These are phyloP conservation scores for Rhizopogon sp. DNA, from an alignment of 768 basidiomycete species.

Conservation along the genomic window DNA sequence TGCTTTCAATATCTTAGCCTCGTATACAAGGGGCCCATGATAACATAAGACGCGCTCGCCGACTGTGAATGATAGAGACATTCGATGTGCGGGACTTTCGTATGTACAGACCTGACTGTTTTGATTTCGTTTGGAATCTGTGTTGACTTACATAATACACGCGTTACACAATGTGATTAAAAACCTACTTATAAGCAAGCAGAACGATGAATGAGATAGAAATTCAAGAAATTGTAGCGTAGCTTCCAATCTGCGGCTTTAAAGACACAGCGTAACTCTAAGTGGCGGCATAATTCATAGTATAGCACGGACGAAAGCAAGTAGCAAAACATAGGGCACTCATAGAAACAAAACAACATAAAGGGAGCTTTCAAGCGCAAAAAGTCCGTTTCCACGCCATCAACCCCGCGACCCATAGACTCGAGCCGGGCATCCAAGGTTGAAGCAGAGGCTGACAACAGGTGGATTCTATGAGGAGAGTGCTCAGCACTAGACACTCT, in stretches of 20 bases:
- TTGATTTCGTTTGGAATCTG: constrained; percentile 1
- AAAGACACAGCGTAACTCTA: no score
- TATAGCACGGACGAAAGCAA: neutral
- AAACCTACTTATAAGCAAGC: no score
- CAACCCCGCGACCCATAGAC: neutral
- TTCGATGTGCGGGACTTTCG: neutral
- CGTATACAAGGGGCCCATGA: constrained; percentile 93
- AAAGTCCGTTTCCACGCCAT: neutral
- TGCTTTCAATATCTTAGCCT: constrained; percentile 82
- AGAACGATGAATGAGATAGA: no score
- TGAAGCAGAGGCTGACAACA: neutral
- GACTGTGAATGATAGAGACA: constrained; percentile 35
- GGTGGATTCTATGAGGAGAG: neutral
- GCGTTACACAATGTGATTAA: no score
- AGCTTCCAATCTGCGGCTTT: no score
- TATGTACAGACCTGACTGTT: neutral
- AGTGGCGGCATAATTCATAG: no score
- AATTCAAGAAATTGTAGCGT: no score
- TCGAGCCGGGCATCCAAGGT: neutral
- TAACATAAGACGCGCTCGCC: constrained; percentile 89
- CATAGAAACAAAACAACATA: neutral
- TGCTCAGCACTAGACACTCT: neutral
- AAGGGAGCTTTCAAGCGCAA: neutral
- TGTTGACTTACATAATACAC: no score
- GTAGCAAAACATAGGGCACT: neutral